Conservation (phyloP, 2,329 filamentous ascomycete species). For the Raffaelea albimanens region DNA sequence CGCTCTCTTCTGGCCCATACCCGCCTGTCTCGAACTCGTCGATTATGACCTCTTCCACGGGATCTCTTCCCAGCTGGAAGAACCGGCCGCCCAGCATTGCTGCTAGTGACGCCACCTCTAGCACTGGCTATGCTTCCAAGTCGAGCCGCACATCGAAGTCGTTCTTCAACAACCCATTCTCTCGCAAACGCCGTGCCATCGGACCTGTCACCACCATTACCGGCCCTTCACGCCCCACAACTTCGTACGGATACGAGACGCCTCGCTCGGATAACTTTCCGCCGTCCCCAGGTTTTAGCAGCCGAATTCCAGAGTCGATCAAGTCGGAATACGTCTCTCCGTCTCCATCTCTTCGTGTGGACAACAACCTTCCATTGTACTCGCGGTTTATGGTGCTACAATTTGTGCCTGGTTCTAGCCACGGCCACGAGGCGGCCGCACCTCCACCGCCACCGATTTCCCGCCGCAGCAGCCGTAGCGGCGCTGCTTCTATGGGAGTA, state of each 20-base stretch:
- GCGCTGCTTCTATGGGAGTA: constrained; percentile 11
- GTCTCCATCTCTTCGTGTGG: too few relatives aligned
- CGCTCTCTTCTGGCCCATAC: neutral
- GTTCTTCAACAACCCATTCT: constrained; percentile 12
- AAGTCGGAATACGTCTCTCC: too few relatives aligned
- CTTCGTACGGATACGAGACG: too few relatives aligned
- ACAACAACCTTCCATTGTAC: constrained; percentile 13
- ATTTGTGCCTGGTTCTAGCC: constrained; percentile 10
- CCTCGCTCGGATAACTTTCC: too few relatives aligned
- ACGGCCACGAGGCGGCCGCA: constrained; percentile 14
- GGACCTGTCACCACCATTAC: neutral
- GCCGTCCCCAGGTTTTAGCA: neutral
- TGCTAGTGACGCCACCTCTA: neutral
- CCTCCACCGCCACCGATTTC: constrained; percentile 7
- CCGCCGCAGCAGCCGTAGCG: constrained; percentile 10
- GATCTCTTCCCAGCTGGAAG: neutral
- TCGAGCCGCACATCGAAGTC: neutral
- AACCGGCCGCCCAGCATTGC: neutral
- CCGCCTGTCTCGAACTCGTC: neutral
- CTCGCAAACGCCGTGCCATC: constrained; percentile 4
- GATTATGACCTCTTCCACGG: neutral
- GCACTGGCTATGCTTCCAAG: neutral
- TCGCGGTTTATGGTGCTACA: constrained; percentile 20
- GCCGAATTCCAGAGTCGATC: neutral
- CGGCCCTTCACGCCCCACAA: too few relatives aligned